Conservation (phyloP, 108 stramenopile species). For the Cyclotella cryptica region DNA sequence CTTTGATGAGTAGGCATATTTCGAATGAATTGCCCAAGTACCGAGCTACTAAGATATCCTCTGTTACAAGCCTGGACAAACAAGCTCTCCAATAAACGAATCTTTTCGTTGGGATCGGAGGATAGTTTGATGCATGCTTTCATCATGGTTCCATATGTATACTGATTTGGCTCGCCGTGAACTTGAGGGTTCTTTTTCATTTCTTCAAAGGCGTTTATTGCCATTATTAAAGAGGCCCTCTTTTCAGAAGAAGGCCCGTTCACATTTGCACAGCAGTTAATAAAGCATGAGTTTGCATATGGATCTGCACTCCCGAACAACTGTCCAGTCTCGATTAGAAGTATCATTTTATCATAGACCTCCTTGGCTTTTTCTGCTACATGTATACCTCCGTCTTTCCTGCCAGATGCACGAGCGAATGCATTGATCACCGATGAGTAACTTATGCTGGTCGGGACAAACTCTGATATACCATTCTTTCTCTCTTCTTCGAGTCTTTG, state of each 20-base stretch:
- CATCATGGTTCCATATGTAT: constrained; percentile 53
- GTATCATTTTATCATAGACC: constrained; percentile 34
- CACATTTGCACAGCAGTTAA: constrained; percentile 52
- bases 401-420: constrained; percentile 35
- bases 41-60: constrained; percentile 30
- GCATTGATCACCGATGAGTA: constrained; percentile 57
- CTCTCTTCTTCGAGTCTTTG: constrained; percentile 19
- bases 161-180: constrained; percentile 45
- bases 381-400: constrained; percentile 34
- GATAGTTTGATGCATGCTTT: constrained; percentile 35
- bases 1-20: constrained; percentile 27
- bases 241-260: constrained; percentile 36
- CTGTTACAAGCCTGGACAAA: constrained; percentile 45
- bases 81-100: constrained; percentile 38
- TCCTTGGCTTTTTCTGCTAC: constrained; percentile 43
- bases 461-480: constrained; percentile 2
- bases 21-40: constrained; percentile 34
- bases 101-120: constrained; percentile 30
- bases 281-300: constrained; percentile 43
- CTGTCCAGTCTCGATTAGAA: constrained; percentile 24
- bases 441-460: constrained; percentile 31
- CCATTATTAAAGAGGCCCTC: constrained; percentile 41
- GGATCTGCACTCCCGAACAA: constrained; percentile 30
- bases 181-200: constrained; percentile 34
- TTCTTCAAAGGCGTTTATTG: constrained; percentile 47